Conservation (phyloP, 208 protist genomes). For the Perkinsela sp. region DNA sequence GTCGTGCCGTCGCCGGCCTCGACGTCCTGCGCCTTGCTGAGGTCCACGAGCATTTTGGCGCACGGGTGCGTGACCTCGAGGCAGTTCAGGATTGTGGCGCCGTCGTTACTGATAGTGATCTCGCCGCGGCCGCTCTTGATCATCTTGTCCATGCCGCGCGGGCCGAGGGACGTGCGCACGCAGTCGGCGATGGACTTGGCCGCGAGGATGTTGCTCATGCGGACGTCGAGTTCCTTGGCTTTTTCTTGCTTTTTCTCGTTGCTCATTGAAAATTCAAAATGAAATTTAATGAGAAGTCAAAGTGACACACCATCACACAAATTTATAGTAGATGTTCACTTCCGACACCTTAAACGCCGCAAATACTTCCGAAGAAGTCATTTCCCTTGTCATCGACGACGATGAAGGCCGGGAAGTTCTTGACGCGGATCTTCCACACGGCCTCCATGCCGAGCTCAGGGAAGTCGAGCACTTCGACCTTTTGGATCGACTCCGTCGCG, state of each 20-base stretch:
- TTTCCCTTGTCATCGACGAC: slow-evolving; percentile 89
- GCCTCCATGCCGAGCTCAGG: slow-evolving; percentile 66
- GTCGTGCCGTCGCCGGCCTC: slow-evolving; percentile 99
- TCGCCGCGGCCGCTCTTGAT: slow-evolving; percentile 58
- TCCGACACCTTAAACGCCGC: neutral
- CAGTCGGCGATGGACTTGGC: slow-evolving; percentile 84
- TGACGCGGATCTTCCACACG: slow-evolving; percentile 76
- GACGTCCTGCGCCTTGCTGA: slow-evolving; percentile 92
- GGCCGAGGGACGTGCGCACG: slow-evolving; percentile 88
- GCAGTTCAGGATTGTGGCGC: slow-evolving; percentile 92
- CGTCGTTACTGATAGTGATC: slow-evolving; percentile 97
- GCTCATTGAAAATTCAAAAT: slow-evolving; percentile 5
- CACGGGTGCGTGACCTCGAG: slow-evolving; percentile 86
- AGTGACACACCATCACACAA: neutral
- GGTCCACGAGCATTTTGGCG: slow-evolving; percentile 93
- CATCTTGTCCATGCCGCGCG: slow-evolving; percentile 95
- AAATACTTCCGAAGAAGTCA: slow-evolving; percentile 55
- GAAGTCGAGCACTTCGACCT: slow-evolving; percentile 69
- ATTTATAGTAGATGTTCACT: neutral
- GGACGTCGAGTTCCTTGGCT: slow-evolving; percentile 67
- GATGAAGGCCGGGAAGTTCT: slow-evolving; percentile 87
- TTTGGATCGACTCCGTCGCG: slow-evolving; percentile 65
- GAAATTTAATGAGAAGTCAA: slow-evolving; percentile 3
- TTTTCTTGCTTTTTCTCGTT: slow-evolving; percentile 52
- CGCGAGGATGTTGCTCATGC: slow-evolving; percentile 67